Conservation (phyloP, 2,329 filamentous ascomycete species). For the Endothia cerciana region DNA sequence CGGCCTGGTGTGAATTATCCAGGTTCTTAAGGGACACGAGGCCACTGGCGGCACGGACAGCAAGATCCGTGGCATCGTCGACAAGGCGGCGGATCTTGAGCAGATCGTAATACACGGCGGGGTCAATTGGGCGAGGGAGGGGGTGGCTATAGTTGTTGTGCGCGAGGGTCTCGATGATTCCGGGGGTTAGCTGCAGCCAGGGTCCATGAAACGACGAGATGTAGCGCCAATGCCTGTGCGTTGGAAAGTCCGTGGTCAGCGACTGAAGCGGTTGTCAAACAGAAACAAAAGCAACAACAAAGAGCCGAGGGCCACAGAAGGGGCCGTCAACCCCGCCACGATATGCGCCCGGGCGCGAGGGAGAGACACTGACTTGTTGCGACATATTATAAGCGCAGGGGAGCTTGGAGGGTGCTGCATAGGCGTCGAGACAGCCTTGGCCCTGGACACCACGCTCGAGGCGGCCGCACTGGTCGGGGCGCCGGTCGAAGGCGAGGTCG, state of each 20-base stretch:
- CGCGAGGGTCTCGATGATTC: constrained; percentile 78
- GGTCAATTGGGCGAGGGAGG: constrained; percentile 76
- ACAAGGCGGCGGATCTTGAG: constrained; percentile 80
- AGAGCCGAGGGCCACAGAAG: too few relatives aligned
- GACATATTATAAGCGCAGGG: constrained; percentile 63
- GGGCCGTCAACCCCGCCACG: background rate
- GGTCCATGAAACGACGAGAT: constrained; percentile 83
- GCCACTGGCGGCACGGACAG: constrained; percentile 77
- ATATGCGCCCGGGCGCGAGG: background rate
- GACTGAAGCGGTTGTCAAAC: constrained; percentile 11
- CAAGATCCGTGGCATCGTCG: constrained; percentile 78
- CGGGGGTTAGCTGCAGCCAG: constrained; percentile 79
- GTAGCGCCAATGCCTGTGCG: constrained; percentile 76
- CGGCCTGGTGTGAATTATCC: constrained; percentile 55
- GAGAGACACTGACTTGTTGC: constrained; percentile 64
- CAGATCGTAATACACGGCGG: constrained; percentile 80
- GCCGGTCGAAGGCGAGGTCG: background rate
- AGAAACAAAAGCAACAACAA: background rate
- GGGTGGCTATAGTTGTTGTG: constrained; percentile 80
- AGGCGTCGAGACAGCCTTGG: constrained; percentile 31
- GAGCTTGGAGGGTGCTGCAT: constrained; percentile 40
- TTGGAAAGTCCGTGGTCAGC: constrained; percentile 9
- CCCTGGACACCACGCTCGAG: constrained; percentile 21
- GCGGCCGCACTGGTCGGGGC: background rate
- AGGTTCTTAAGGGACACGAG: constrained; percentile 65